phyloP scores from a whole-genome alignment of 2,329 filamentous ascomycete species.

The Cordyceps javanica region DNA sequence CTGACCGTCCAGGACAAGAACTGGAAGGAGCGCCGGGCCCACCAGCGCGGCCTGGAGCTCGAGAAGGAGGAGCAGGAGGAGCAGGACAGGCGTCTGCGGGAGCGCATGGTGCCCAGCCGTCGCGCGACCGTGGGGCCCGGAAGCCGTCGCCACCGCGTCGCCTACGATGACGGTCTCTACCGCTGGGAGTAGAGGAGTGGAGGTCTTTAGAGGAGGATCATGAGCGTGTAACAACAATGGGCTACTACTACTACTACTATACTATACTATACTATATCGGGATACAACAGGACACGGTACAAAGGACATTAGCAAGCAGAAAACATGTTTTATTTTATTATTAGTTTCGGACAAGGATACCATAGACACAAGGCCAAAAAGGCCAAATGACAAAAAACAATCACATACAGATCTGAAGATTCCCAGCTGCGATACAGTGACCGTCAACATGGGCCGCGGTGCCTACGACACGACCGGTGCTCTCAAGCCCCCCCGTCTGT shows the following conservation, averaged over 20 bases:
- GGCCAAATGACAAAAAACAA: background rate
- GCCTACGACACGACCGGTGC: constrained; percentile 2
- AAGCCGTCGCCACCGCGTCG: constrained; percentile 28
- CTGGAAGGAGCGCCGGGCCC: constrained; percentile 27
- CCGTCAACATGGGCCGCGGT: constrained; percentile 1
- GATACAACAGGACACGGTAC: background rate
- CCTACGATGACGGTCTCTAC: constrained; percentile 34
- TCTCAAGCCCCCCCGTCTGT: background rate
- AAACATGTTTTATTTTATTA: background rate
- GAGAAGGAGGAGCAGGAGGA: constrained; percentile 32
- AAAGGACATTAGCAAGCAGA: background rate
- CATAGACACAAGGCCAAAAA: background rate
- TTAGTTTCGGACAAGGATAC: background rate
- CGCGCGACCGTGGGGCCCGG: constrained; percentile 31
- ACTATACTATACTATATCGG: background rate
- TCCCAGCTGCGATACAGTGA: background rate
- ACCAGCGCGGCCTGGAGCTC: constrained; percentile 18
- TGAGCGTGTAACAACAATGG: background rate
- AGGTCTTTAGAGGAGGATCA: background rate
- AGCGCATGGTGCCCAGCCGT: constrained; percentile 35
- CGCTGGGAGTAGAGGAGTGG: constrained; percentile 30
- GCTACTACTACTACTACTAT: background rate
- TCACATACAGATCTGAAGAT: background rate
- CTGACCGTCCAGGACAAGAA: constrained; percentile 26
- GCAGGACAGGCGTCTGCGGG: constrained; percentile 31